Evolutionary conservation across 75 land plant genomes (phyloP).

Genomic region (Azolla pinnata): DNA sequence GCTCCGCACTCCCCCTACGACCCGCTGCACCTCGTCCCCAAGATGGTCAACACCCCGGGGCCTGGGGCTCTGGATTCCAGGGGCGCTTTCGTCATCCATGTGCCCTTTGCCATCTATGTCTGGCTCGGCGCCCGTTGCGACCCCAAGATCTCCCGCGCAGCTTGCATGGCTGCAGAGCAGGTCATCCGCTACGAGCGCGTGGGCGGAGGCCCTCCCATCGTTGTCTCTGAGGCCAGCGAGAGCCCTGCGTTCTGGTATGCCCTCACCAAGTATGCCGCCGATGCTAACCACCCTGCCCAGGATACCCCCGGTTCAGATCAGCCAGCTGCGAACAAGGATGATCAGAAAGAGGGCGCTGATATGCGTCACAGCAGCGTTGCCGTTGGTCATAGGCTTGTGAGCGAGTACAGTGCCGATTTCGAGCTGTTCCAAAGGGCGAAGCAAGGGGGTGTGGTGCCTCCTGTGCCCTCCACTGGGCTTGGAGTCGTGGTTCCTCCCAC

Average conservation of each 20-base stretch:
- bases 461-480: slow-evolving; percentile 12
- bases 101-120: slow-evolving; percentile 31
- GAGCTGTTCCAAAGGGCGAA: slow-evolving; percentile 27
- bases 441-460: slow-evolving; percentile 28
- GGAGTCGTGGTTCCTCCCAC: slow-evolving; percentile 20
- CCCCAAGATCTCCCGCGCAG: slow-evolving; percentile 19
- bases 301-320: not conserved
- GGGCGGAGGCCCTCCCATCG: slow-evolving; percentile 15
- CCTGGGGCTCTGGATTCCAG: slow-evolving; percentile 35
- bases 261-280: slow-evolving; percentile 7
- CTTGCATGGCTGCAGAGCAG: slow-evolving; percentile 30
- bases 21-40: slow-evolving; percentile 46
- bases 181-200: slow-evolving; percentile 41
- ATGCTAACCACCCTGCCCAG: too few species aligned
- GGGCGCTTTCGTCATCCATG: slow-evolving; percentile 44
- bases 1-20: slow-evolving; percentile 58
- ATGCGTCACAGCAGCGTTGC: not conserved
- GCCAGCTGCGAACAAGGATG: not conserved
- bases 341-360: slow-evolving; percentile 6
- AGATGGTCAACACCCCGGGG: slow-evolving; percentile 19
- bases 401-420: slow-evolving; percentile 34
- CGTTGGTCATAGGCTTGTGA: slow-evolving; percentile 22
- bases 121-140: slow-evolving; percentile 41
- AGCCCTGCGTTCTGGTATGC: slow-evolving; percentile 35
- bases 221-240: slow-evolving; percentile 30